These are phyloP conservation scores for Vaccinium darrowii DNA, from an alignment of 148 eudicot species.

Conservation along the genomic window DNA sequence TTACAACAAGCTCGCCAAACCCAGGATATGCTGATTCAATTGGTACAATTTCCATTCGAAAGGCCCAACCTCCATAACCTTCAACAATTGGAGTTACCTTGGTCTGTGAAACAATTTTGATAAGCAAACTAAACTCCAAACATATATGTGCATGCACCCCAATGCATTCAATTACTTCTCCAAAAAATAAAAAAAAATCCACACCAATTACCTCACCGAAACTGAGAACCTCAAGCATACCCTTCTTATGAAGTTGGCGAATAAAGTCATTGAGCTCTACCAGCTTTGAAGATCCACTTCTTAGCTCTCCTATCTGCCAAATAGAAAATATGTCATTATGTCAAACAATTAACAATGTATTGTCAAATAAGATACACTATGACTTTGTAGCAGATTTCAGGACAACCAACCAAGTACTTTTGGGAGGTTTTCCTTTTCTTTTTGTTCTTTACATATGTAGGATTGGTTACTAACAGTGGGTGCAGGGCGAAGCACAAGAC, in stretches of 20 bases:
- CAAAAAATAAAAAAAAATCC: background rate
- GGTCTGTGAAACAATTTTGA: conserved; percentile 54
- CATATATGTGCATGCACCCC: conserved; percentile 12
- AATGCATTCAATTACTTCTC: conserved; percentile 3
- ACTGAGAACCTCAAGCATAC: conserved; percentile 83
- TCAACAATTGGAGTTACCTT: conserved; percentile 98
- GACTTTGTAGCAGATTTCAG: background rate
- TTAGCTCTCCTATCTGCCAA: conserved; percentile 81
- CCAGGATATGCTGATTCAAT: conserved; percentile 99
- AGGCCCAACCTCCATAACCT: conserved; percentile 99
- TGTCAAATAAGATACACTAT: background rate
- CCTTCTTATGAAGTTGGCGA: conserved; percentile 76
- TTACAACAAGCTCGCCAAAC: conserved; percentile 97
- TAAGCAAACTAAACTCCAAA: conserved; percentile 3
- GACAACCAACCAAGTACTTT: background rate
- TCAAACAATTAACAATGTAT: conserved; percentile 10
- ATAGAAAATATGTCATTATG: background rate
- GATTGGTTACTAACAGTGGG: conserved; percentile 61
- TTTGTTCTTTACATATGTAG: background rate
- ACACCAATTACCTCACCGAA: conserved; percentile 79
- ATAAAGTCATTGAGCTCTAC: conserved; percentile 88
- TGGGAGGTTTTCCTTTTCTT: background rate
- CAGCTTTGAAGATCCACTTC: conserved; percentile 95
- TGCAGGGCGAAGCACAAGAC: conserved; percentile 98
- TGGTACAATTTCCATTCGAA: conserved; percentile 94